phyloP scores from a whole-genome alignment of 768 basidiomycete genomes.

The Hericium coralloides region DNA sequence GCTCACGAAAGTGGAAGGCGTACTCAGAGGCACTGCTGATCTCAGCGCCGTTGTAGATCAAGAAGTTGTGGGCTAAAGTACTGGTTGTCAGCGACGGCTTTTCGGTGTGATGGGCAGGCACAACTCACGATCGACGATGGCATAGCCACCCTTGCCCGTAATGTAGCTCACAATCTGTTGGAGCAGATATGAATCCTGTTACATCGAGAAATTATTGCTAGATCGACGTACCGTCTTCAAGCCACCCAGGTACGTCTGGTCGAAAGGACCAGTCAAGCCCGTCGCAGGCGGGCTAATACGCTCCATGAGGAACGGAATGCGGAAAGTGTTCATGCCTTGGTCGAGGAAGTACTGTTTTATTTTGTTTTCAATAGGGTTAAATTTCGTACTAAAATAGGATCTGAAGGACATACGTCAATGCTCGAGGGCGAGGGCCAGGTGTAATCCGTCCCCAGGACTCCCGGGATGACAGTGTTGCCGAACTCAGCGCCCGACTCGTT shows the following conservation, averaged over 20 bases:
- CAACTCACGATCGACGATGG: conserved; percentile 43
- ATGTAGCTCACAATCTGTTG: conserved; percentile 48
- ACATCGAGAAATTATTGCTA: not conserved
- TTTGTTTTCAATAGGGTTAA: not conserved
- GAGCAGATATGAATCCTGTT: not conserved
- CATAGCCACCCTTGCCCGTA: conserved; percentile 50
- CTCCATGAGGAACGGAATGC: conserved; percentile 52
- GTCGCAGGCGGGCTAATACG: conserved; percentile 42
- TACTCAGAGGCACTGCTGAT: conserved; percentile 42
- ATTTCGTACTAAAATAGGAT: not conserved
- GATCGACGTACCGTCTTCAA: conserved; percentile 31
- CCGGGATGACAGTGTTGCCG: conserved; percentile 39
- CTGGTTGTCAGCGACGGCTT: not conserved
- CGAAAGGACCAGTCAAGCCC: conserved; percentile 46
- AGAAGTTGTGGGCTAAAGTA: conserved; percentile 45
- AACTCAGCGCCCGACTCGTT: conserved; percentile 59
- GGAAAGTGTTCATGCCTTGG: conserved; percentile 55
- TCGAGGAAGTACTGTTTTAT: conserved; percentile 35
- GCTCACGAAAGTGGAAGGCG: conserved; percentile 14
- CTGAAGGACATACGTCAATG: conserved; percentile 25
- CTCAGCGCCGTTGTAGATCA: conserved; percentile 45
- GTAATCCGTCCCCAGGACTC: conserved; percentile 33
- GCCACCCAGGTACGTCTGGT: conserved; percentile 41
- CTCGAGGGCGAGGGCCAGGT: conserved; percentile 38
- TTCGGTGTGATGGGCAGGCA: too few species aligned